Evolutionary conservation across 257 asterid species (phyloP).

Genomic region (Scutellaria baicalensis): DNA sequence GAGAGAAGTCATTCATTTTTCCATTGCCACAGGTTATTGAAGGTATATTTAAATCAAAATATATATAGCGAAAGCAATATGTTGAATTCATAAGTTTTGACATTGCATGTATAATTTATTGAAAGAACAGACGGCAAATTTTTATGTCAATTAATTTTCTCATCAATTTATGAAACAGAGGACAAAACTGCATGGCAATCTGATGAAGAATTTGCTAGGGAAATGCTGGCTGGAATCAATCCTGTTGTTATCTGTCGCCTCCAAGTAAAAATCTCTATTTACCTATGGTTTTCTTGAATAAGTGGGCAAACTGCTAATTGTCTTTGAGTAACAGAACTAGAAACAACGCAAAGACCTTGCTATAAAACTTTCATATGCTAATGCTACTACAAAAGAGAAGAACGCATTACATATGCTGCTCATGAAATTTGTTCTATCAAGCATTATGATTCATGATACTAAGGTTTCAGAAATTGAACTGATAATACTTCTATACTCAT

Average conservation of each 20-base stretch:
- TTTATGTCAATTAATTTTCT: neutral
- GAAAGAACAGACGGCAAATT: neutral
- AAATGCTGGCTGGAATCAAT: constrained; percentile 74
- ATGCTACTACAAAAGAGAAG: neutral
- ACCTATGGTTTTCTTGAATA: neutral
- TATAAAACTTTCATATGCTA: neutral
- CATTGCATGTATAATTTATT: neutral
- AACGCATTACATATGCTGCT: neutral
- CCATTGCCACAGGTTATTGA: constrained; percentile 58
- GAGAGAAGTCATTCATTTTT: constrained; percentile 45
- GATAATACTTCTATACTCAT: constrained; percentile 1
- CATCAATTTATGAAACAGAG: constrained; percentile 27
- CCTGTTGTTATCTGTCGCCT: constrained; percentile 60
- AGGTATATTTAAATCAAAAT: no score
- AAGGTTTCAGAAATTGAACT: neutral
- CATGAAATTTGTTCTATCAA: neutral
- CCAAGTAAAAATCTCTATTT: constrained; percentile 32
- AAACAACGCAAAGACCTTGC: neutral
- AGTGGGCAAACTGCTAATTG: neutral
- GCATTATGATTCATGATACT: neutral
- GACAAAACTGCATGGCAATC: constrained; percentile 66
- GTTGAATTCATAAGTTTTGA: neutral
- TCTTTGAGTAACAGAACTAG: neutral
- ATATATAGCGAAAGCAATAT: neutral
- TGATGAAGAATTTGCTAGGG: constrained; percentile 73